Evolutionary conservation across 495 filamentous ascomycete genomes (phyloP).

Genomic region (Xylaria sp.): DNA sequence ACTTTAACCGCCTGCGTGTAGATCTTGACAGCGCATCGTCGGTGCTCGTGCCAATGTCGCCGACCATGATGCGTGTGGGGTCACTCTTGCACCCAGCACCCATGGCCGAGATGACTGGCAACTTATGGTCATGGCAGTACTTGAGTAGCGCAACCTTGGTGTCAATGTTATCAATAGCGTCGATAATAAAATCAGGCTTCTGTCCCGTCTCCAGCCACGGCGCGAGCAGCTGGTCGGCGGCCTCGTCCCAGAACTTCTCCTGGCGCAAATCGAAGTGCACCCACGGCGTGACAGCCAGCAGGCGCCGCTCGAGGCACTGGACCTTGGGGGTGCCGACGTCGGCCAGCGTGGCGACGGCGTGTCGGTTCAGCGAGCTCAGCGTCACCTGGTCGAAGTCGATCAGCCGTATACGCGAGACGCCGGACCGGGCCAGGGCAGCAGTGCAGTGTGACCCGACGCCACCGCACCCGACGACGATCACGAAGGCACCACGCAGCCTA

Average conservation of each 20-base stretch:
- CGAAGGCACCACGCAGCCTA: slow-evolving; percentile 79
- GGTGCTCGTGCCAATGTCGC: slow-evolving; percentile 86
- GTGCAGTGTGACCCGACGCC: slow-evolving; percentile 94
- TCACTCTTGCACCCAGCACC: slow-evolving; percentile 97
- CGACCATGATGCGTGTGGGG: slow-evolving; percentile 88
- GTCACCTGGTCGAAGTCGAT: slow-evolving; percentile 99
- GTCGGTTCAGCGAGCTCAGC: slow-evolving; percentile 88
- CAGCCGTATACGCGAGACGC: slow-evolving; percentile 83
- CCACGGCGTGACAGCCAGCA: slow-evolving; percentile 91
- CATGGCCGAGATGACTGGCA: slow-evolving; percentile 93
- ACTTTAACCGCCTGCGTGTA: slow-evolving; percentile 78
- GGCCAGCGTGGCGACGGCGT: slow-evolving; percentile 90
- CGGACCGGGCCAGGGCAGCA: slow-evolving; percentile 85
- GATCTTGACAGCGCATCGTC: slow-evolving; percentile 90
- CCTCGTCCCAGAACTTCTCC: slow-evolving; percentile 77
- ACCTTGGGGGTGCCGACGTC: slow-evolving; percentile 98
- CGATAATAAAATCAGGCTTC: slow-evolving; percentile 84
- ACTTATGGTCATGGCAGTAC: slow-evolving; percentile 77
- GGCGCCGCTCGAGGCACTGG: slow-evolving; percentile 73
- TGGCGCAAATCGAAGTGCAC: slow-evolving; percentile 85
- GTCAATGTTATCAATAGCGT: slow-evolving; percentile 98
- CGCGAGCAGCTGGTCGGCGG: slow-evolving; percentile 68
- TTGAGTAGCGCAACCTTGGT: slow-evolving; percentile 92
- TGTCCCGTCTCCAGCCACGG: slow-evolving; percentile 68
- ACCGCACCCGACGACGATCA: slow-evolving; percentile 90